Conservation (phyloP, 805 yeast genomes). For the Wickerhamomyces chambardii region DNA sequence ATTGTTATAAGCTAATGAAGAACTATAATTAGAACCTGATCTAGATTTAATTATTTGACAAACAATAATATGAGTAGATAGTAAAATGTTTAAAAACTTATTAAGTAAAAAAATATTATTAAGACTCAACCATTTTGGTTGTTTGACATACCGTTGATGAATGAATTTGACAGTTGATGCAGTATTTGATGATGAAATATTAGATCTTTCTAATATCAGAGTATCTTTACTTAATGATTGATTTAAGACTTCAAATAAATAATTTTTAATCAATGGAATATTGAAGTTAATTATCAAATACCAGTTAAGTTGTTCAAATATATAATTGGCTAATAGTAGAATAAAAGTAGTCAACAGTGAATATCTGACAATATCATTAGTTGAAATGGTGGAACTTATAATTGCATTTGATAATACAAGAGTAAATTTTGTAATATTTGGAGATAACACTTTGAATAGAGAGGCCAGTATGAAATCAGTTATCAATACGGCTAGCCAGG, state of each 20-base stretch:
- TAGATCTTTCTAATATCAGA: background rate
- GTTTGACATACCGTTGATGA: background rate
- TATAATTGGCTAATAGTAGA: slow-evolving; percentile 5
- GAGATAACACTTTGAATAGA: slow-evolving; percentile 10
- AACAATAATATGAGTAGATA: background rate
- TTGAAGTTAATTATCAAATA: slow-evolving; percentile 5
- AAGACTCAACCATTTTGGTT: background rate
- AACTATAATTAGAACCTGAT: background rate
- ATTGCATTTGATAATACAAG: slow-evolving; percentile 15
- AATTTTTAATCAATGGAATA: slow-evolving; percentile 3
- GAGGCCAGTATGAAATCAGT: slow-evolving; percentile 11
- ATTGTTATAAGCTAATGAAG: background rate
- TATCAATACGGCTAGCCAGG: slow-evolving; percentile 5
- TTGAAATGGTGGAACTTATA: slow-evolving; percentile 8
- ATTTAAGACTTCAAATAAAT: slow-evolving; percentile 6
- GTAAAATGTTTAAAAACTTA: too few species aligned
- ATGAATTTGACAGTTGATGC: background rate
- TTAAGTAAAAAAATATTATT: too few species aligned
- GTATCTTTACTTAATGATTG: background rate
- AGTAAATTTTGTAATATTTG: slow-evolving; percentile 12
- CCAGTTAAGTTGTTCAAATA: slow-evolving; percentile 3
- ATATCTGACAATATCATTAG: background rate
- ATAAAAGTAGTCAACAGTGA: background rate
- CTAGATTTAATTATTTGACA: background rate
- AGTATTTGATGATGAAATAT: too few species aligned